A percentile compares a stretch with the other conserved stretches of the same genome.
These are phyloP conservation scores for Nymphaea colorata DNA, from an alignment of 164 flowering plant genomes.

Conservation along the genomic window DNA sequence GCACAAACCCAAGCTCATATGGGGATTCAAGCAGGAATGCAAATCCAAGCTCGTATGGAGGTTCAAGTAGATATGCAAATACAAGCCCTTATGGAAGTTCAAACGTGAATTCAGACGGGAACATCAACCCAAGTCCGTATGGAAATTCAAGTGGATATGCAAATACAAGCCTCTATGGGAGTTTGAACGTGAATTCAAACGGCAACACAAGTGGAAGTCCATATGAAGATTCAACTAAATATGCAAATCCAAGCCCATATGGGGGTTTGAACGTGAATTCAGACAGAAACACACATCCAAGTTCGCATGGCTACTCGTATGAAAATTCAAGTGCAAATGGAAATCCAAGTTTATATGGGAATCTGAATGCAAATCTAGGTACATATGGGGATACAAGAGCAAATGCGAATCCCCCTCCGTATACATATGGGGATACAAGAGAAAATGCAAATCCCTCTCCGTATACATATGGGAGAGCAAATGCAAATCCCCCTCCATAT, in stretches of 20 bases:
- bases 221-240: too few relatives aligned
- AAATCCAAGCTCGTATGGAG: not conserved
- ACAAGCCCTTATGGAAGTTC: not conserved
- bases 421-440: not conserved
- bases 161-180: not conserved
- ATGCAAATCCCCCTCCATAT: not conserved
- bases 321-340: not conserved
- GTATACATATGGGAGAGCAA: not conserved
- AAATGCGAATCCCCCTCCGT: too few relatives aligned
- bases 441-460: not conserved
- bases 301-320: not conserved
- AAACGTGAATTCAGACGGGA: not conserved
- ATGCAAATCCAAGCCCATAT: not conserved
- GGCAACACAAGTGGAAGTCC: not conserved
- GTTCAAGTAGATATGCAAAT: not conserved
- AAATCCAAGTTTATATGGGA: not conserved
- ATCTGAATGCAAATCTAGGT: not conserved
- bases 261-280: not conserved
- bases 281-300: not conserved
- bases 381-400: not conserved
- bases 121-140: not conserved
- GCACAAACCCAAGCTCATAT: not conserved
- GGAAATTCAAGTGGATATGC: not conserved
- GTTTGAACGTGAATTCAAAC: not conserved
- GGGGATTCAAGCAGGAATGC: not conserved